Evolutionary conservation across 2,329 filamentous ascomycete genomes (phyloP), one percentile per base, ranked within the genome.

Genomic region (Purpureocillium lavendulum): DNA sequence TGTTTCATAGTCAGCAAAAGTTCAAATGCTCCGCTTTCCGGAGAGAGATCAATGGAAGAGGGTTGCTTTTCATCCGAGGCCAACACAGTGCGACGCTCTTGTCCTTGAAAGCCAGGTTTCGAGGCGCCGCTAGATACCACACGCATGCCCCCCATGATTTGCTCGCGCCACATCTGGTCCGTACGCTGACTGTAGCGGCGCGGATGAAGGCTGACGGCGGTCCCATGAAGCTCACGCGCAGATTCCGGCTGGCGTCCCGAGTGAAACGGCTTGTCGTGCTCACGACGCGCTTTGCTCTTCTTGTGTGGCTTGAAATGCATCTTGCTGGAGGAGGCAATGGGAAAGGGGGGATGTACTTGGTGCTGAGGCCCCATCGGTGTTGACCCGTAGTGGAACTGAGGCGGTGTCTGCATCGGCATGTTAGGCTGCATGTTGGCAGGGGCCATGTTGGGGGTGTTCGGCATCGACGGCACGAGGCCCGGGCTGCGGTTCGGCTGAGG

Each of bases 21-120:
- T 60, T 89, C 82, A 73, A 82, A 87, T 49, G 80, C 72, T 55
- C 77, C 77, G 57, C 69, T 81, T 55, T 80, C 76, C 43, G 83
- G 83, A 46, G 81, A 80, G 42, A 88, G 63, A 64, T 86, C 76
- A 57, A 76, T 55, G 47, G 53, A 53, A 51, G 47, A 55, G 41
- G 46, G 51, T 45, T 40, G 43, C 28, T 48, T 37, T 36, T 44
- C 43, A 40, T 43, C 43, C 39, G 38, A 36, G 33, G n/a, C 33
- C 21, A 35, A 49, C 30, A 33, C 32, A 34, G 29, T 39, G n/a
- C 32, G 30, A 29, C 31, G 31, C 35, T 50, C 41, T 26, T 40
- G 43, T 26, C 31, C 14, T 36, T 50, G 43, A 14, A 39, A 17
- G 17, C 40, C 33, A 9, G 44, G 42, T 42, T 43, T 49, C 28